Evolutionary conservation across 2,329 filamentous ascomycete genomes (phyloP).

Genomic region (Monilinia vaccinii-corymbosi): DNA sequence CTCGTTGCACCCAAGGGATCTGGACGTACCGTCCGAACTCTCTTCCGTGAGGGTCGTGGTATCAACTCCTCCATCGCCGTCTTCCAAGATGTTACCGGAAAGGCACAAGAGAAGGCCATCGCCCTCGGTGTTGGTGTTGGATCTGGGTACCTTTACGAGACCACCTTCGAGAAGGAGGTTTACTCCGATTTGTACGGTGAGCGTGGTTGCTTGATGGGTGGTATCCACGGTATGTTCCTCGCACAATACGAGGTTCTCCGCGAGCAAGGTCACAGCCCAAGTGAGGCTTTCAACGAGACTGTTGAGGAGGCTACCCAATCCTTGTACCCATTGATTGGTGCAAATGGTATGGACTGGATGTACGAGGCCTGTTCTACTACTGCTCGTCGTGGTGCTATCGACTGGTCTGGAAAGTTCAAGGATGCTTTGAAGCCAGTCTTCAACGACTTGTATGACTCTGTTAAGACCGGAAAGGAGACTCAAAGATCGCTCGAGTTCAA

Average conservation of each 20-base stretch:
- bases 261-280: constrained; percentile 94
- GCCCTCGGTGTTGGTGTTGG: constrained; percentile 95
- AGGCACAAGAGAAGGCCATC: constrained; percentile 96
- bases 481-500: constrained; percentile 96
- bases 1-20: constrained; percentile 99
- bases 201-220: constrained; percentile 99
- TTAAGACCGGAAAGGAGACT: constrained; percentile 87
- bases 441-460: constrained; percentile 91
- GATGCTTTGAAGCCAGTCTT: constrained; percentile 97
- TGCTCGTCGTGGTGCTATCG: constrained; percentile 93
- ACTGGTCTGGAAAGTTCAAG: constrained; percentile 98
- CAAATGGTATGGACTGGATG: constrained; percentile 99
- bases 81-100: constrained; percentile 95
- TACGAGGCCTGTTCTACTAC: constrained; percentile 99
- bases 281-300: constrained; percentile 99
- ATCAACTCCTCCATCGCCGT: constrained; percentile 99
- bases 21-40: constrained; percentile 93
- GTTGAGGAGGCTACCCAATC: constrained; percentile 99
- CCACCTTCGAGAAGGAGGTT: constrained; percentile 99
- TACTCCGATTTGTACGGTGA: constrained; percentile 99
- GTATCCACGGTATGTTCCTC: constrained; percentile 99
- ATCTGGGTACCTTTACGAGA: constrained; percentile 99
- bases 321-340: constrained; percentile 94
- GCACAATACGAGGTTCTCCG: constrained; percentile 99
- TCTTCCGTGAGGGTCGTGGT: constrained; percentile 98